Percentiles rank a stretch among this genome's conserved stretches.
Conservation (phyloP, 1,284 basidiomycete genomes). For the Anthracocystis walkeri region DNA sequence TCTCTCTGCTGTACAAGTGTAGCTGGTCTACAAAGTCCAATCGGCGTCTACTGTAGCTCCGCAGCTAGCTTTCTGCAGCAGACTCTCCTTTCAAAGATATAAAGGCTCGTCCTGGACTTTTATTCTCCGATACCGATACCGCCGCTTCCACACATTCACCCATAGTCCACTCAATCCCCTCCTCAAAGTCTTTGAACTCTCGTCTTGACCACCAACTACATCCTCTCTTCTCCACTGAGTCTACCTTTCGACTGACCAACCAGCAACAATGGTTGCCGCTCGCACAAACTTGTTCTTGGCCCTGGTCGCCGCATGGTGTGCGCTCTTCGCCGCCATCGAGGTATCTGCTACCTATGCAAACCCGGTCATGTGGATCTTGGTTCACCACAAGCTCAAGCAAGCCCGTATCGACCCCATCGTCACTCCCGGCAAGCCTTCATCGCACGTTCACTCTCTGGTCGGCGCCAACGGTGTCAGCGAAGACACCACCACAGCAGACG, state of each 20-base stretch:
- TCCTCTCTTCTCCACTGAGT: background rate
- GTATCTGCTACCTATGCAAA: conserved; percentile 18
- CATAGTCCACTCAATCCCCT: too few species aligned
- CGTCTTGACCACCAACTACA: background rate
- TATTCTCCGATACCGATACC: too few species aligned
- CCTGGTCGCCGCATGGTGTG: conserved; percentile 18
- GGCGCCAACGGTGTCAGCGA: conserved; percentile 57
- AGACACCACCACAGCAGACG: conserved; percentile 28
- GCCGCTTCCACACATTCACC: too few species aligned
- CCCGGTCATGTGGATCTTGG: conserved; percentile 50
- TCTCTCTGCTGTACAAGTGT: too few species aligned
- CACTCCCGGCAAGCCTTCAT: conserved; percentile 70
- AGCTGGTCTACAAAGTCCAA: too few species aligned
- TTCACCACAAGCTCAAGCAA: conserved; percentile 59
- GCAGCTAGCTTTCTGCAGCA: too few species aligned
- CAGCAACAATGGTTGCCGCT: conserved; percentile 11
- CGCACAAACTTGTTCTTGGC: conserved; percentile 10
- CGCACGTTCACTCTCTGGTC: conserved; percentile 71
- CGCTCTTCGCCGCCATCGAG: conserved; percentile 16
- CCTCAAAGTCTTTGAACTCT: too few species aligned
- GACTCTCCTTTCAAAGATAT: too few species aligned
- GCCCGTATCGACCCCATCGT: conserved; percentile 73
- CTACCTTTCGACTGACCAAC: background rate
- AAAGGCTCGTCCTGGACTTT: too few species aligned
- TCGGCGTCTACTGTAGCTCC: too few species aligned